Conservation (phyloP, 768 basidiomycete species). For the Agaricus bisporus region DNA sequence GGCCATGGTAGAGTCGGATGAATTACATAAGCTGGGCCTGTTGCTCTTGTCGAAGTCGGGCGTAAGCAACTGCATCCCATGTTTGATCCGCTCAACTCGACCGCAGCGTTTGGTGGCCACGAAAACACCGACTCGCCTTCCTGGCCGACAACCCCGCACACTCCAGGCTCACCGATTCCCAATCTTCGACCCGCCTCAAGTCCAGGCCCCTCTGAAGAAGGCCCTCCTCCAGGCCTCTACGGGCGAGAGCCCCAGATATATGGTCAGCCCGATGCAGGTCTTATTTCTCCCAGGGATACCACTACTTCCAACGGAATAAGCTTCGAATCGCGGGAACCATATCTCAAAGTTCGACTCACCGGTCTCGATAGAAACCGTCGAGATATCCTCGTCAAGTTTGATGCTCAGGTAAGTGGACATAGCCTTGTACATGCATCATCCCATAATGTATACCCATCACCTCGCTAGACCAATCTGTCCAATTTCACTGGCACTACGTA, state of each 20-base stretch:
- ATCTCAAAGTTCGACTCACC: constrained; percentile 84
- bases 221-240: constrained; percentile 52
- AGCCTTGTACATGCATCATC: background rate
- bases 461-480: constrained; percentile 78
- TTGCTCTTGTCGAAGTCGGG: too few relatives aligned
- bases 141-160: constrained; percentile 80
- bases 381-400: constrained; percentile 90
- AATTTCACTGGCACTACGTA: constrained; percentile 88
- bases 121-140: constrained; percentile 44
- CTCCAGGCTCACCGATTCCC: constrained; percentile 65
- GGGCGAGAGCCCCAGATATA: constrained; percentile 84
- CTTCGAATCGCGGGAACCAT: constrained; percentile 76
- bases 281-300: constrained; percentile 69
- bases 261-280: constrained; percentile 77
- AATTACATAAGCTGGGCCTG: background rate
- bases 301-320: constrained; percentile 61
- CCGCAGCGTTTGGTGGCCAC: constrained; percentile 45
- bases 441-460: background rate
- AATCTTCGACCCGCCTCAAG: constrained; percentile 60
- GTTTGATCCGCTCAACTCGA: constrained; percentile 68
- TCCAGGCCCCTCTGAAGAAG: constrained; percentile 45
- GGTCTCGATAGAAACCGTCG: constrained; percentile 91
- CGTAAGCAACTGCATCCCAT: constrained; percentile 23
- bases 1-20: background rate
- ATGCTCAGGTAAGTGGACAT: constrained; percentile 73